phyloP scores from a whole-genome alignment of 2,329 filamentous ascomycete species.

The Colletotrichum sp. region DNA sequence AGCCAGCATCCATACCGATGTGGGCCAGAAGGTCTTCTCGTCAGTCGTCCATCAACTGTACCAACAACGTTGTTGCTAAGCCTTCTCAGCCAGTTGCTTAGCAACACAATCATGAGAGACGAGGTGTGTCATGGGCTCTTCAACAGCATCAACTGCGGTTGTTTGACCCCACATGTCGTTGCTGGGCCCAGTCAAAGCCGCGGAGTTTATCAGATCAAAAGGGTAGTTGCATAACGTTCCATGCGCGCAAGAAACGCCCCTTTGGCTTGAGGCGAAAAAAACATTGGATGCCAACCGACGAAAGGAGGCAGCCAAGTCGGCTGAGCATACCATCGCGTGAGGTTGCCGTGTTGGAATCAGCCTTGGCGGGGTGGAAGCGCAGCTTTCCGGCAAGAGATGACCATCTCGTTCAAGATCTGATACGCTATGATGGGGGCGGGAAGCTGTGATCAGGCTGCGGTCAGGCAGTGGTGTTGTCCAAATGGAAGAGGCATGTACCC shows the following conservation, averaged over 20 bases:
- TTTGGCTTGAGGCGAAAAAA: neutral
- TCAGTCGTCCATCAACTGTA: neutral
- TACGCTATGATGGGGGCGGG: neutral
- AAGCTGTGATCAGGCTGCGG: neutral
- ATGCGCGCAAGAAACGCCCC: neutral
- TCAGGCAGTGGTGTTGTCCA: neutral
- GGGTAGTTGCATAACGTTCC: neutral
- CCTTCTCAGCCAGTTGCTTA: neutral
- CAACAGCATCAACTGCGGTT: neutral
- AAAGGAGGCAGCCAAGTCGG: neutral
- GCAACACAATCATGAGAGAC: neutral
- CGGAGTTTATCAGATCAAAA: neutral
- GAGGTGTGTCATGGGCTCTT: neutral
- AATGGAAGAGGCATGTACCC: neutral
- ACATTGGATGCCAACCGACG: neutral
- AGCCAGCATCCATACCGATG: neutral
- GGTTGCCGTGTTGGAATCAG: neutral
- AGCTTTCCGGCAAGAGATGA: conserved; percentile 7
- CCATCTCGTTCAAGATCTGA: neutral
- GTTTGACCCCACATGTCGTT: neutral
- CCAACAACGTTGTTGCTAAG: neutral
- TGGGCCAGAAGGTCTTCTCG: neutral
- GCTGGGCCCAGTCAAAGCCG: neutral
- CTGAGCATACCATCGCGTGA: neutral
- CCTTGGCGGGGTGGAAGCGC: conserved; percentile 4